Percentiles rank a stretch among this genome's conserved stretches.
Conservation (phyloP, 495 filamentous ascomycete genomes). For the Daldinia grandis region DNA sequence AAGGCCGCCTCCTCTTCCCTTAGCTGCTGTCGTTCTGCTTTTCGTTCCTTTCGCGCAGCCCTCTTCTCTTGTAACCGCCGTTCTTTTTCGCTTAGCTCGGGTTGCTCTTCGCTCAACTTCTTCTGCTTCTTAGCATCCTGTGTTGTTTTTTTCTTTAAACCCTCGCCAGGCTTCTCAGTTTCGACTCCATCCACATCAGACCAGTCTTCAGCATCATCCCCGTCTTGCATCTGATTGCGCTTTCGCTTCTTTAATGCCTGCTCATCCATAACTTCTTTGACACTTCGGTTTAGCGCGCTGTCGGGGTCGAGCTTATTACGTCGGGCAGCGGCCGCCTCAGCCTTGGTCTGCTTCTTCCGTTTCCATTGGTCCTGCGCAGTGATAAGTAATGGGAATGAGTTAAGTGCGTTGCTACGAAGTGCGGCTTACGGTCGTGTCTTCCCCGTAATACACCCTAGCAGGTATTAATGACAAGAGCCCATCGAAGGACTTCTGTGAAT, state of each 20-base stretch:
- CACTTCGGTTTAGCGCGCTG: slow-evolving; percentile 70
- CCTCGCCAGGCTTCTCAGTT: slow-evolving; percentile 63
- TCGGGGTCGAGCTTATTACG: slow-evolving; percentile 87
- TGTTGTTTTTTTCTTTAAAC: slow-evolving; percentile 54
- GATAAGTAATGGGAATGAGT: slow-evolving; percentile 4
- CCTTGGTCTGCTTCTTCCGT: slow-evolving; percentile 87
- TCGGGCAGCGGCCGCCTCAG: slow-evolving; percentile 77
- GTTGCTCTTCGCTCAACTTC: slow-evolving; percentile 34
- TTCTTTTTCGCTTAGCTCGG: slow-evolving; percentile 38
- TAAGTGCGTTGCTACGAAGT: background rate
- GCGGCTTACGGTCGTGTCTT: slow-evolving; percentile 82
- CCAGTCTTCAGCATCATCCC: slow-evolving; percentile 49
- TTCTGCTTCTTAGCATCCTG: slow-evolving; percentile 54
- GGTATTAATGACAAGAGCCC: slow-evolving; percentile 92
- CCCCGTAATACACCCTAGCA: slow-evolving; percentile 89
- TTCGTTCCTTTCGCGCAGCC: slow-evolving; percentile 43
- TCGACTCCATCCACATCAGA: slow-evolving; percentile 56
- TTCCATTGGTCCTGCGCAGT: slow-evolving; percentile 79
- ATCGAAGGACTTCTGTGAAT: slow-evolving; percentile 87
- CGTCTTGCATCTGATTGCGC: slow-evolving; percentile 48
- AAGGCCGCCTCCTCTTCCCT: slow-evolving; percentile 54
- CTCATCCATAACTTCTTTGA: slow-evolving; percentile 87
- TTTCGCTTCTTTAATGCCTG: slow-evolving; percentile 75
- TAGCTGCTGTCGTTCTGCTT: slow-evolving; percentile 44
- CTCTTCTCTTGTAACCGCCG: slow-evolving; percentile 51